phyloP scores from a whole-genome alignment of 331 rosid genomes.

The Acacia pycnantha region DNA sequence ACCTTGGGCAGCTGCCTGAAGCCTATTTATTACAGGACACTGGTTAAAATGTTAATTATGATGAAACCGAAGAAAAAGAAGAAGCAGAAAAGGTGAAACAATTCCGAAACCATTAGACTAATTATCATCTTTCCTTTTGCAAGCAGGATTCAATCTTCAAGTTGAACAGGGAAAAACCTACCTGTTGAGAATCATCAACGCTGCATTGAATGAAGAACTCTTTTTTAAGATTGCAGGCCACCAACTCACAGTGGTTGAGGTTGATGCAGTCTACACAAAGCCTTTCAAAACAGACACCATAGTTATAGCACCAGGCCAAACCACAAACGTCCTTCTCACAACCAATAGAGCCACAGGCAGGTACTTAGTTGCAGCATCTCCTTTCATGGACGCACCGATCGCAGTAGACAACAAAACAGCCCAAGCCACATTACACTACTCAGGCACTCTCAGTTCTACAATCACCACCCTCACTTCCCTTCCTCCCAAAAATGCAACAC shows the following conservation, averaged over 20 bases:
- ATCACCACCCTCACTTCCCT: slow-evolving; percentile 50
- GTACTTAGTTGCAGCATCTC: slow-evolving; percentile 65
- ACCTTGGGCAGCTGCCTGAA: background rate
- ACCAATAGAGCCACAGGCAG: slow-evolving; percentile 47
- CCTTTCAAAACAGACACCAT: slow-evolving; percentile 63
- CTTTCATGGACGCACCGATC: slow-evolving; percentile 78
- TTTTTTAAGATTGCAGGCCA: slow-evolving; percentile 83
- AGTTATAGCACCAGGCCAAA: slow-evolving; percentile 79
- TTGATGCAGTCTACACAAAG: slow-evolving; percentile 77
- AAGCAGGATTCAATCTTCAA: slow-evolving; percentile 47
- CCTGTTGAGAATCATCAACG: slow-evolving; percentile 73
- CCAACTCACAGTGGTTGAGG: slow-evolving; percentile 72
- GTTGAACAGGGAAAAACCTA: slow-evolving; percentile 61
- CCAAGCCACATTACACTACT: slow-evolving; percentile 59
- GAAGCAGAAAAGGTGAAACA: background rate
- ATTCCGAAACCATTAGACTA: background rate
- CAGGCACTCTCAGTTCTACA: slow-evolving; percentile 47
- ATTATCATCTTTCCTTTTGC: slow-evolving; percentile 4
- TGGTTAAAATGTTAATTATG: background rate
- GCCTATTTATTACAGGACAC: background rate
- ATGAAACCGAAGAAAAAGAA: background rate
- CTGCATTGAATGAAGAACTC: slow-evolving; percentile 87
- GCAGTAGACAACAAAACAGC: slow-evolving; percentile 75
- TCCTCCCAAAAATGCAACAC: slow-evolving; percentile 72
- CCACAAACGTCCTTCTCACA: slow-evolving; percentile 69